phyloP scores from a whole-genome alignment of 306 rosid species.

The Glycyrrhiza uralensis region DNA sequence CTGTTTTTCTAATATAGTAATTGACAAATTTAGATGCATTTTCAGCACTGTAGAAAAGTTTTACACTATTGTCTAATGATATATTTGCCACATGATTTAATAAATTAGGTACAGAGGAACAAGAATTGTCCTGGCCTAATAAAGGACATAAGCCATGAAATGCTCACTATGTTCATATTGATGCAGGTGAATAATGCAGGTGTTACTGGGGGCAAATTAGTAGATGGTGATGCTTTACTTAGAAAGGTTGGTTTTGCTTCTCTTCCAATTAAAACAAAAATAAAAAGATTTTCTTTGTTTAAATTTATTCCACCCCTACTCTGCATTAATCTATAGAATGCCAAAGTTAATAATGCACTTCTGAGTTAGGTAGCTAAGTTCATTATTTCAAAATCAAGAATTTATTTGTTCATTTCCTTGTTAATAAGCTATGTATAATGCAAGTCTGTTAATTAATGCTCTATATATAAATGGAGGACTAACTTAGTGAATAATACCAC shows the following conservation, averaged over 20 bases:
- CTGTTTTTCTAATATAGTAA: no score
- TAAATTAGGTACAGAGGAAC: background rate
- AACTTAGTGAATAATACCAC: background rate
- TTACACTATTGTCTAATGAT: background rate
- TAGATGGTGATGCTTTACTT: slow-evolving; percentile 25
- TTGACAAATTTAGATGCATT: background rate
- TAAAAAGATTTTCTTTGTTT: background rate
- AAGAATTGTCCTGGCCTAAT: background rate
- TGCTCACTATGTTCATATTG: background rate
- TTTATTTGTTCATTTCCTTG: background rate
- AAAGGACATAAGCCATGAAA: background rate
- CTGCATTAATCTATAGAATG: background rate
- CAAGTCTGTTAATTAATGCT: background rate
- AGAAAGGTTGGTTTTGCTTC: slow-evolving; percentile 19
- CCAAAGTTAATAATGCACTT: background rate
- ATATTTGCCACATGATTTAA: background rate
- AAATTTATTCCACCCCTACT: background rate
- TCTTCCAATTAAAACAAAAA: background rate
- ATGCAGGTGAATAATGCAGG: slow-evolving; percentile 34
- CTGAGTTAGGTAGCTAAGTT: background rate
- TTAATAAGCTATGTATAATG: background rate
- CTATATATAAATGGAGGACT: background rate
- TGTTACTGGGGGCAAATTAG: slow-evolving; percentile 24
- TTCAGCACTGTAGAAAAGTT: background rate
- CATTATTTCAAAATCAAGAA: background rate